Evolutionary conservation across 1,284 basidiomycete genomes (phyloP), one percentile per base, ranked within the genome.

Genomic region (Microbotryomycetes sp.): DNA sequence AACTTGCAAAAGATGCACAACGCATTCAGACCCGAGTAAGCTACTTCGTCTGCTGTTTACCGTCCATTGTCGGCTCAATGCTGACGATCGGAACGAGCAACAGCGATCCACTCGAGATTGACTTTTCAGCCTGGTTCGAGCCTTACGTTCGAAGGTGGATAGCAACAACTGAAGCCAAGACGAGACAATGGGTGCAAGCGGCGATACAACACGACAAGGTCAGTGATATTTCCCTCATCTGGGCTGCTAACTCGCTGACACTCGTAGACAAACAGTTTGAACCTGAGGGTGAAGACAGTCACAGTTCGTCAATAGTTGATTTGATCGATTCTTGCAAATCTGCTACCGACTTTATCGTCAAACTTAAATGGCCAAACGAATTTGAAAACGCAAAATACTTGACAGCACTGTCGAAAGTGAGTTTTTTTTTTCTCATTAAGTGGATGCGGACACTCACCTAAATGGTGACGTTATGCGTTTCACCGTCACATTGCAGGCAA

Each of bases 231-330:
- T 29, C 15, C 6, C 15, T 28, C 23, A 3, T 46, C 9, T 51
- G 16, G 31, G 49, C 42, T 42, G 42, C 19, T 7, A 9, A n/a
- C n/a, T n/a, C n/a, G n/a, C n/a, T n/a, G n/a, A n/a, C n/a, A n/a
- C n/a, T n/a, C n/a, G n/a, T 60, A 36, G n/a, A 15, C 36, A 42
- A 48, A 6, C 70, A 92, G 88, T 96, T 94, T 72, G 83, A 89
- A 74, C 85, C 92, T 3, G 88, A 92, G 70, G 85, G 85, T 48
- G 76, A 82, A 2, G 67, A 69, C 53, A 66, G 88, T 0, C 91
- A 96, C 72, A 94, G 91, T 72, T 93, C 92, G 45, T 97, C 93
- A 0, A 93, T 99, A 60, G 86, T 93, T 47, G 96, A 98, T 76
- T 80, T 99, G 1, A 97, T 97, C 72, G 92, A 91, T 61, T 97